A percentile compares a stretch with the other conserved stretches of the same genome.
Evolutionary conservation across 345 rosid species (phyloP).

Genomic region (Viola odorata): DNA sequence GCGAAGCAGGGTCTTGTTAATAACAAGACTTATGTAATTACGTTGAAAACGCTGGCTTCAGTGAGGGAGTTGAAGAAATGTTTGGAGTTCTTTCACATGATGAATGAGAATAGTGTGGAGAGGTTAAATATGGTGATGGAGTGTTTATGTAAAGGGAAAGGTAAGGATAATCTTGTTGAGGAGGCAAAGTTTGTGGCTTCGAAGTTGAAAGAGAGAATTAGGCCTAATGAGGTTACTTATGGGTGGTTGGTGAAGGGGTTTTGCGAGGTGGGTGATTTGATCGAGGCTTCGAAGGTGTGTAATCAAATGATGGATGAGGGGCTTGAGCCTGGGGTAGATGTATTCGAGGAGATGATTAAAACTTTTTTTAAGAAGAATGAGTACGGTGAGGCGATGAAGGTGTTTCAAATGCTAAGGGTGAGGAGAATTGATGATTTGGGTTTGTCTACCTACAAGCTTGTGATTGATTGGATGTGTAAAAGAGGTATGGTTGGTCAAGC

Average conservation of each 20-base stretch:
- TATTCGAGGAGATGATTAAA: conserved; percentile 59
- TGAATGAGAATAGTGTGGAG: conserved; percentile 41
- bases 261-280: conserved; percentile 59
- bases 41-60: conserved; percentile 48
- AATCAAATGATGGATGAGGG: conserved; percentile 75
- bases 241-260: conserved; percentile 59
- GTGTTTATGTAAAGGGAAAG: conserved; percentile 33
- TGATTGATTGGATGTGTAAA: conserved; percentile 69
- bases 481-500: conserved; percentile 50
- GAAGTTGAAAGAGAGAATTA: conserved; percentile 51
- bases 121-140: conserved; percentile 52
- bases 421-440: conserved; percentile 47
- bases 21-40: conserved; percentile 64
- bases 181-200: conserved; percentile 60
- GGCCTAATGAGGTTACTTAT: conserved; percentile 48
- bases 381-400: conserved; percentile 55
- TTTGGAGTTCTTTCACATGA: conserved; percentile 54
- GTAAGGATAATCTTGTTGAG: conserved; percentile 45
- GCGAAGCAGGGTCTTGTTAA: conserved; percentile 49
- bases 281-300: conserved; percentile 76
- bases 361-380: conserved; percentile 54
- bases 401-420: conserved; percentile 52
- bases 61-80: conserved; percentile 73
- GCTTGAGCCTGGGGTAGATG: conserved; percentile 43
- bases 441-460: conserved; percentile 58